Base-by-base conservation (phyloP, 2,329 filamentous ascomycete genomes). In the Exophiala calicioides region DNA sequence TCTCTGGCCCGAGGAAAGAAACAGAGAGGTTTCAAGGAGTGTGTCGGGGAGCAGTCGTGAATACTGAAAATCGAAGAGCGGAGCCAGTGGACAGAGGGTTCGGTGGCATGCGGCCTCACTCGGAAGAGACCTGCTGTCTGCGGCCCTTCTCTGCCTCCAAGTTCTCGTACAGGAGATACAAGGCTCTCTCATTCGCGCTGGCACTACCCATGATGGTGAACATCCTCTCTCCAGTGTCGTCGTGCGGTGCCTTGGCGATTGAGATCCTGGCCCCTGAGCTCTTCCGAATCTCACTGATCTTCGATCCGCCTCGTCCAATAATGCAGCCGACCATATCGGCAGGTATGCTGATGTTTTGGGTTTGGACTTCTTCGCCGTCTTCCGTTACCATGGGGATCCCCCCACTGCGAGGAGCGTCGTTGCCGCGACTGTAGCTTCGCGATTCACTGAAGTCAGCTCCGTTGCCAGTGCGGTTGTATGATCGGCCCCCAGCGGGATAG, bases 271-370 rank as follows among this genome's bases (percentile, higher is more conserved):
- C 93, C 51, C 90, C 90, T 44, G 93, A 98, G 53, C 85, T 90
- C 77, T 95, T 94, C 69, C 93, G 87, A 62, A 98, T 98, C 74
- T 98, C 93, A 68, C 89, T 96, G 66, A 98, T 98, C 81, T 98
- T 98, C 76, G 81, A 90, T 57, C 93, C 93, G 44, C 80, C 89
- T 57, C 90, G 86, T 58, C 93, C 93, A 67, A 98, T 98, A 73
- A 98, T 98, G 74, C 93, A 98, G 59, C 93, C 93, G 68, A 98
- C 93, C 93, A 98, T 98, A 75, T 98, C 93, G 36, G 93, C 90
- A 19, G 93, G 93, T 63, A 98, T 98, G 77, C 90, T 96, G 72
- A 98, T 98, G 74, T 98, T 98, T 67, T 98, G 93, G 1, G 93
- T 98, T 70, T 96, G 91, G 52, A 97, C 87, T 70, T 96, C 91